Conservation (phyloP, 2,329 filamentous ascomycete genomes). For the Paraphaeosphaeria minitans region DNA sequence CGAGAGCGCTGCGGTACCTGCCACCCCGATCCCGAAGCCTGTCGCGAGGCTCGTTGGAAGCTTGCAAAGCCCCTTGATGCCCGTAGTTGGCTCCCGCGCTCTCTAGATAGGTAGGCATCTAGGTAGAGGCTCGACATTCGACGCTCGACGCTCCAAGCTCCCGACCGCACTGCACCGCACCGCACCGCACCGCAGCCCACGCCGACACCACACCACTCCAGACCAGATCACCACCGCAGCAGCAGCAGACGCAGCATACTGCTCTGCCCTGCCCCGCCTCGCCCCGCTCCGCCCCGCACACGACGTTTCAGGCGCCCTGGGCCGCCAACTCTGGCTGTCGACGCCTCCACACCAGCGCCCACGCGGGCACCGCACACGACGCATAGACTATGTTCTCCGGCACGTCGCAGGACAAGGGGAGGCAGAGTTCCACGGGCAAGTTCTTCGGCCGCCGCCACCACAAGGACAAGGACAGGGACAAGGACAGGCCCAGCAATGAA, state of each 20-base stretch:
- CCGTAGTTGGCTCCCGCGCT: neutral
- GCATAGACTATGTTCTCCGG: conserved; percentile 52
- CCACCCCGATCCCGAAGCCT: neutral
- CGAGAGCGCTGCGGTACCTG: neutral
- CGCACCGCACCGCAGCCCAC: conserved; percentile 9
- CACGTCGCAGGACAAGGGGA: conserved; percentile 73
- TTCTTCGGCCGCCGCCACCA: conserved; percentile 82
- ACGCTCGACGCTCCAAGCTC: neutral
- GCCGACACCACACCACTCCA: neutral
- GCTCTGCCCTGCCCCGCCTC: conserved; percentile 1
- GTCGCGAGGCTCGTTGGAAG: neutral
- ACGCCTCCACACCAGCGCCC: neutral
- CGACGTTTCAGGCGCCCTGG: conserved; percentile 10
- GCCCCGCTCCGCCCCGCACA: conserved; percentile 8
- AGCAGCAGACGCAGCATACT: neutral
- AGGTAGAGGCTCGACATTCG: too few relatives aligned
- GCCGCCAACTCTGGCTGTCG: conserved; percentile 6
- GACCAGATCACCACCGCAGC: neutral
- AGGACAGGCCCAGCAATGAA: conserved; percentile 62
- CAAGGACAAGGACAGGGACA: conserved; percentile 75
- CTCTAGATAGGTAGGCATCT: too few relatives aligned
- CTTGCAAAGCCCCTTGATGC: neutral
- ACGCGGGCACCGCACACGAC: conserved; percentile 7
- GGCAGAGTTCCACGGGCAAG: conserved; percentile 79
- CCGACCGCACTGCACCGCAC: conserved; percentile 15